Percentiles rank a stretch among this genome's conserved stretches.
Evolutionary conservation across 805 yeast species (phyloP).

Genomic region (Zygosaccharomyces siamensis): DNA sequence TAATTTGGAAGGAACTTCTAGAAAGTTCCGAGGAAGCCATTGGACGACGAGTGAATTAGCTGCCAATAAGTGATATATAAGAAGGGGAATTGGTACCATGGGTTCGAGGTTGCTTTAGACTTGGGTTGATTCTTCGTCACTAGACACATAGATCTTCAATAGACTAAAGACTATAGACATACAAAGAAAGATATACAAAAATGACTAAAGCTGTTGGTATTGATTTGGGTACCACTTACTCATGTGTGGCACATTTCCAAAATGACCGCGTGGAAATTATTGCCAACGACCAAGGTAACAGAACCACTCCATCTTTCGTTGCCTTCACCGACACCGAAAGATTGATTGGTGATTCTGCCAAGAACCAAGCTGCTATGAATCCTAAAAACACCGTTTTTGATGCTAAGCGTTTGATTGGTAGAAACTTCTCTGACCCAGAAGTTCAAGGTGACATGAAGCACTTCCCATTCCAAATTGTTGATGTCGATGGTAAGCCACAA

Average conservation of each 20-base stretch:
- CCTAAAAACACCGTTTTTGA: slow-evolving; percentile 91
- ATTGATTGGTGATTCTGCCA: slow-evolving; percentile 95
- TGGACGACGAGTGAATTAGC: slow-evolving; percentile 1
- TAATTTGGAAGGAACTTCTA: slow-evolving; percentile 1
- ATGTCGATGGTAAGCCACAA: slow-evolving; percentile 79
- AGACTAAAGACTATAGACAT: background rate
- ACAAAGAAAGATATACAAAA: slow-evolving; percentile 1
- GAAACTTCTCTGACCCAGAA: slow-evolving; percentile 55
- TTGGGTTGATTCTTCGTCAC: too few relatives aligned
- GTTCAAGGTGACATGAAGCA: slow-evolving; percentile 61
- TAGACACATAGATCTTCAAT: background rate
- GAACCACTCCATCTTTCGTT: slow-evolving; percentile 95
- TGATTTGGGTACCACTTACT: slow-evolving; percentile 96
- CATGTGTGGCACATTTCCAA: slow-evolving; percentile 87
- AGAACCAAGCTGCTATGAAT: slow-evolving; percentile 97
- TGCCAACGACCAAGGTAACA: slow-evolving; percentile 97
- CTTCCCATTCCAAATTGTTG: slow-evolving; percentile 79
- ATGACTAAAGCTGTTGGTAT: slow-evolving; percentile 54
- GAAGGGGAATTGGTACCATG: background rate
- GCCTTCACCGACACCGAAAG: slow-evolving; percentile 95
- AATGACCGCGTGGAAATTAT: slow-evolving; percentile 90
- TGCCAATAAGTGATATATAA: slow-evolving; percentile 1
- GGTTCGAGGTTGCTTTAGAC: background rate
- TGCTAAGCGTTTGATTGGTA: slow-evolving; percentile 88
- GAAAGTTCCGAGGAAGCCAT: slow-evolving; percentile 2